A percentile compares a stretch with the other conserved stretches of the same genome.
phyloP scores from a whole-genome alignment of 768 basidiomycete genomes.

The Kondoa subrosea region DNA sequence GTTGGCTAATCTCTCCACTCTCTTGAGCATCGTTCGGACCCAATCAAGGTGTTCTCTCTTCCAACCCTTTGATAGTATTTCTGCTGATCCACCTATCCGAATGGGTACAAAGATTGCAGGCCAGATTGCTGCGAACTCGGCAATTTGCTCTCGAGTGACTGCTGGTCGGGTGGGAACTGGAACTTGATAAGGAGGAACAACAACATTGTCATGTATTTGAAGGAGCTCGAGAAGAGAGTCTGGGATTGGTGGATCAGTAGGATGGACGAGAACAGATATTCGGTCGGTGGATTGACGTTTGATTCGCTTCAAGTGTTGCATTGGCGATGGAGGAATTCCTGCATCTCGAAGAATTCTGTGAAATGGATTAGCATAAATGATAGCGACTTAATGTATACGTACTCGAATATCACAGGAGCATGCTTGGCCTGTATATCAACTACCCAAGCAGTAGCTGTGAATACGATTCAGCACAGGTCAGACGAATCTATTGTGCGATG shows the following conservation, averaged over 20 bases:
- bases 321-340: neutral
- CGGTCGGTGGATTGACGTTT: neutral
- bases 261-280: neutral
- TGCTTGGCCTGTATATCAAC: slow-evolving; percentile 44
- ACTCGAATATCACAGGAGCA: neutral
- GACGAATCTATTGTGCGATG: too few relatives aligned
- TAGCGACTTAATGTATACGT: neutral
- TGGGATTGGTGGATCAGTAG: neutral
- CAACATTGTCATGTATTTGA: neutral
- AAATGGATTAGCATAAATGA: neutral
- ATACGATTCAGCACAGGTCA: too few relatives aligned
- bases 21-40: slow-evolving; percentile 53
- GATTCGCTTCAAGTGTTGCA: slow-evolving; percentile 4
- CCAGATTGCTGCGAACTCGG: slow-evolving; percentile 60
- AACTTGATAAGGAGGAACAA: neutral
- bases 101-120: slow-evolving; percentile 50
- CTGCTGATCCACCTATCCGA: slow-evolving; percentile 31
- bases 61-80: slow-evolving; percentile 47
- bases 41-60: slow-evolving; percentile 42
- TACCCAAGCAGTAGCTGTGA: slow-evolving; percentile 54
- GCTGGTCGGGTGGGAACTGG: slow-evolving; percentile 53
- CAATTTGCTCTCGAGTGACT: slow-evolving; percentile 48
- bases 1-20: slow-evolving; percentile 40
- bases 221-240: neutral
- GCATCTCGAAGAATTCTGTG: neutral